Percentiles rank a stretch among this genome's conserved stretches.
These are phyloP conservation scores for Heliamphora exappendiculata DNA, from an alignment of 148 eudicot genomes.

Conservation along the genomic window DNA sequence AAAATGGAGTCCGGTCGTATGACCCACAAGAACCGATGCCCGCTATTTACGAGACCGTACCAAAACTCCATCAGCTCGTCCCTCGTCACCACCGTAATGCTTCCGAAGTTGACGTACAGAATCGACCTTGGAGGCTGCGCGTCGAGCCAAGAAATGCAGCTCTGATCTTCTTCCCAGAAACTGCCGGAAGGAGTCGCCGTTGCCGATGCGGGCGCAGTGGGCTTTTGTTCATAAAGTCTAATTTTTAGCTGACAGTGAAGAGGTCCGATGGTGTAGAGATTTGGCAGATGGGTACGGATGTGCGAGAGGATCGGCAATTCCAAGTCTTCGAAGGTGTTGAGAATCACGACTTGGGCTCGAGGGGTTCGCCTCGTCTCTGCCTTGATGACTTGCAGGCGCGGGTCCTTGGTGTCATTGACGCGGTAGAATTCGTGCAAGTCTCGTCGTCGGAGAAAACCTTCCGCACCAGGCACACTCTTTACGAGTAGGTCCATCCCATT, in stretches of 20 bases:
- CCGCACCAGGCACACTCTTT: slow-evolving; percentile 13
- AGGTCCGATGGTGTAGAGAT: slow-evolving; percentile 12
- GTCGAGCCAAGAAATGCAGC: slow-evolving; percentile 15
- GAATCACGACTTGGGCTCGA: slow-evolving; percentile 8
- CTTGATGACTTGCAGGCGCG: neutral
- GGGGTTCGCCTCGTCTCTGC: neutral
- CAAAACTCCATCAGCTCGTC: slow-evolving; percentile 14
- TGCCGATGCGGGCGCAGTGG: neutral
- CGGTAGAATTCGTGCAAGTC: slow-evolving; percentile 14
- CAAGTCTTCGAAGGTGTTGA: slow-evolving; percentile 20
- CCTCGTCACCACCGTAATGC: neutral
- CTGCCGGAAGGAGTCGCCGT: neutral
- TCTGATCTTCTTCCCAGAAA: slow-evolving; percentile 13
- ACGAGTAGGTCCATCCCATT: slow-evolving; percentile 5
- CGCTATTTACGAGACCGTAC: slow-evolving; percentile 15
- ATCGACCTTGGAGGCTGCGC: neutral
- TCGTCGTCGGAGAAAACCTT: slow-evolving; percentile 17
- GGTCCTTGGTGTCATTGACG: neutral
- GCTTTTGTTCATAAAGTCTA: neutral
- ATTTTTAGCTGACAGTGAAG: neutral
- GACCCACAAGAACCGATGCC: slow-evolving; percentile 12
- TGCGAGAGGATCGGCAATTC: slow-evolving; percentile 10
- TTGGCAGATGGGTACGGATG: slow-evolving; percentile 9
- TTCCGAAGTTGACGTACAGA: slow-evolving; percentile 6
- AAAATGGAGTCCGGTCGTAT: neutral